Conservation (phyloP, 148 eudicot species). For the Fagopyrum homotropicum region DNA sequence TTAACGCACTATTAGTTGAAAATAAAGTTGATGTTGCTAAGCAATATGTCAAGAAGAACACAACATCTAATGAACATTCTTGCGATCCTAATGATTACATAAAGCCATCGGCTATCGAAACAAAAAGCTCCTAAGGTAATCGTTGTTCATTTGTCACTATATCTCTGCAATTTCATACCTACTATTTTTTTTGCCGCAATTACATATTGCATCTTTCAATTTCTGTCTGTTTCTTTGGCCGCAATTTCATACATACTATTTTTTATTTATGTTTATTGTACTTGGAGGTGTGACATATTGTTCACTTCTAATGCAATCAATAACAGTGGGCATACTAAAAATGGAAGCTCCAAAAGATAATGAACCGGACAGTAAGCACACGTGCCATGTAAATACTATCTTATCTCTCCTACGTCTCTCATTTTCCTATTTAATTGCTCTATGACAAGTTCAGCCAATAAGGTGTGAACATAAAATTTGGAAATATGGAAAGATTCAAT, state of each 20-base stretch:
- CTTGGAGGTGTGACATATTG: not conserved
- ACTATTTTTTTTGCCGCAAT: too few relatives aligned
- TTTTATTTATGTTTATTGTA: not conserved
- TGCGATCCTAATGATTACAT: slow-evolving; percentile 19
- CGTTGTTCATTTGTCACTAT: not conserved
- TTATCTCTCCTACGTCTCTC: too few relatives aligned
- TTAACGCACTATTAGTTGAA: slow-evolving; percentile 39
- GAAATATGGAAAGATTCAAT: slow-evolving; percentile 34
- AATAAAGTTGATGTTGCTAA: slow-evolving; percentile 18
- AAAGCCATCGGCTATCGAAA: slow-evolving; percentile 19
- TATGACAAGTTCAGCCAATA: too few relatives aligned
- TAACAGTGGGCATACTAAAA: not conserved
- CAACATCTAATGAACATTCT: slow-evolving; percentile 19
- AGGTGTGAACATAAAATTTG: not conserved
- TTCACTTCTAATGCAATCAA: not conserved
- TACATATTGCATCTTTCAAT: too few relatives aligned
- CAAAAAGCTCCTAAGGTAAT: slow-evolving; percentile 29
- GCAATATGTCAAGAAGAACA: slow-evolving; percentile 19
- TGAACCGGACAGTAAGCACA: not conserved
- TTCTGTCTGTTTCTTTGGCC: not conserved
- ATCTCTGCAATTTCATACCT: not conserved
- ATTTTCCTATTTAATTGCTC: not conserved
- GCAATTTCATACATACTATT: not conserved
- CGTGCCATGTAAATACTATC: not conserved
- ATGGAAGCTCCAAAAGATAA: not conserved